Evolutionary conservation across 306 rosid genomes (phyloP).

Genomic region (Vigna trinervia): DNA sequence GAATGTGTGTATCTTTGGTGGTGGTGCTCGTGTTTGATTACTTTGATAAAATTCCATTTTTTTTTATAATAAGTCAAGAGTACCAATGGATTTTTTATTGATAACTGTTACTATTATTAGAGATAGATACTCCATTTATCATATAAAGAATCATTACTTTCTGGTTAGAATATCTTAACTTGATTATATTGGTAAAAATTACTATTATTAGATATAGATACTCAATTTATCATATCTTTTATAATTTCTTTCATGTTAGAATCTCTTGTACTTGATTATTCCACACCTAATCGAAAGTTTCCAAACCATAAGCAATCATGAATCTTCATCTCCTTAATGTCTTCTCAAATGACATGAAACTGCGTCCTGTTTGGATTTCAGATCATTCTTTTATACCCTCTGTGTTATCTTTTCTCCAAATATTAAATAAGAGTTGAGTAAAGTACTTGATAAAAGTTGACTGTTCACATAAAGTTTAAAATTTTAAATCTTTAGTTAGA

Average conservation of each 20-base stretch:
- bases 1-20: neutral
- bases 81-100: neutral
- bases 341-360: neutral
- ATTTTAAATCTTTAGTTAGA: neutral
- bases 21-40: neutral
- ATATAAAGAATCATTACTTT: neutral
- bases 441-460: constrained; percentile 15
- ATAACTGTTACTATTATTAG: too few species aligned
- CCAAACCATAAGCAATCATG: neutral
- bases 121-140: neutral
- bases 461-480: constrained; percentile 13
- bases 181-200: neutral
- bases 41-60: neutral
- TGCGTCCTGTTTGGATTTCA: neutral
- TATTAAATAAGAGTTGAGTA: neutral
- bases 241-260: neutral
- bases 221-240: neutral
- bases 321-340: neutral
- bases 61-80: neutral
- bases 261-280: constrained; percentile 2
- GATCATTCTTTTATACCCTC: neutral
- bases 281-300: neutral
- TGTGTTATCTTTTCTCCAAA: neutral
- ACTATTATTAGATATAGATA: neutral
- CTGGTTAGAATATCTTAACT: neutral